phyloP scores from a whole-genome alignment of 208 protist genomes.

The Endotrypanum monterogeii region DNA sequence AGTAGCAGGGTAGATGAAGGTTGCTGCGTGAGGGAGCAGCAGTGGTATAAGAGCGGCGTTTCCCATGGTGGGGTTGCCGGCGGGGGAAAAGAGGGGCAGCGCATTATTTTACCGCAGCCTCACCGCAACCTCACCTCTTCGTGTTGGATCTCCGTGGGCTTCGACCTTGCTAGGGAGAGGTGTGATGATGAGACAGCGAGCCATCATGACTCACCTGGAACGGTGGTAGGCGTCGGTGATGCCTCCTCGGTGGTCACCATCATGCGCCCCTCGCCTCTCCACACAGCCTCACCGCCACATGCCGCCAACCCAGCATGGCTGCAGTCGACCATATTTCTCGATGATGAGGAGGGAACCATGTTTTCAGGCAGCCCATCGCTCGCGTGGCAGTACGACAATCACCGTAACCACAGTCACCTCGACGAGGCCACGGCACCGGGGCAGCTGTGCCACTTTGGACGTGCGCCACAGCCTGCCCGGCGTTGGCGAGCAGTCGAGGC shows the following conservation, averaged over 20 bases:
- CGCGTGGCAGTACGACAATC: neutral
- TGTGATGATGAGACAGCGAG: neutral
- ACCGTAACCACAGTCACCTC: neutral
- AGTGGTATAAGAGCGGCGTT: neutral
- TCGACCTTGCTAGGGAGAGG: neutral
- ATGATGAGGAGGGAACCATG: slow-evolving; percentile 7
- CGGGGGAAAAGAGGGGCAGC: neutral
- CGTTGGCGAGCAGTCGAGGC: slow-evolving; percentile 19
- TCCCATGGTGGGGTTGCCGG: neutral
- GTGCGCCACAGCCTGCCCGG: neutral
- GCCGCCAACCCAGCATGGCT: neutral
- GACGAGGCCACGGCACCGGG: neutral
- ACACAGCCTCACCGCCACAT: neutral
- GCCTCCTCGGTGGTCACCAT: slow-evolving; percentile 9
- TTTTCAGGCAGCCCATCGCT: neutral
- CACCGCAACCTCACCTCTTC: slow-evolving; percentile 37
- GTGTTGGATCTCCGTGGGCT: slow-evolving; percentile 31
- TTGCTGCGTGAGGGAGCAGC: neutral
- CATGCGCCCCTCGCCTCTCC: slow-evolving; percentile 9
- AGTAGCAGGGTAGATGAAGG: neutral
- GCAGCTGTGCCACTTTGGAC: neutral
- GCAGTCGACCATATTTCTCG: slow-evolving; percentile 25
- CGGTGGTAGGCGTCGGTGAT: slow-evolving; percentile 7
- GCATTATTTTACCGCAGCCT: slow-evolving; percentile 24
- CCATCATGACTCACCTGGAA: neutral